phyloP scores from a whole-genome alignment of 2,329 filamentous ascomycete species.

The Sporothrix mexicana region DNA sequence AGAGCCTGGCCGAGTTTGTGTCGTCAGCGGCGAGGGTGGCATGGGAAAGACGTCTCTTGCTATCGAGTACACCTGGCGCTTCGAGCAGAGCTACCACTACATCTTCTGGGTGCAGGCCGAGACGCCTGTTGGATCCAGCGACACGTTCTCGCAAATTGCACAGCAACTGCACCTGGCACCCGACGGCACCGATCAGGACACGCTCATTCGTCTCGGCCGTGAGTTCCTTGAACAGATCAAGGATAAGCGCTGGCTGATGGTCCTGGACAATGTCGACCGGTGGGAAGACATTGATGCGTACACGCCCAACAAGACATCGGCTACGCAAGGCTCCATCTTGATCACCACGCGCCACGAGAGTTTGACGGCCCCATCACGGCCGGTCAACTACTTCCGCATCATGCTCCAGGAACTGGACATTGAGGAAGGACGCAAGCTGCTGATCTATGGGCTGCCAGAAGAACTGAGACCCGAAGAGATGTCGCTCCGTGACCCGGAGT shows the following conservation, averaged over 20 bases:
- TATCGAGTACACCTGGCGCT: constrained; percentile 40
- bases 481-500: constrained; percentile 35
- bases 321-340: constrained; percentile 35
- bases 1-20: constrained; percentile 36
- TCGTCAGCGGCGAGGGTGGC: constrained; percentile 37
- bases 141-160: constrained; percentile 37
- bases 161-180: constrained; percentile 36
- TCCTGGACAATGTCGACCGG: constrained; percentile 37
- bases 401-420: constrained; percentile 31
- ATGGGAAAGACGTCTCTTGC: constrained; percentile 41
- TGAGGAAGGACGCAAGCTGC: constrained; percentile 35
- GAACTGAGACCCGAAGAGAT: constrained; percentile 33
- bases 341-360: constrained; percentile 36
- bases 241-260: constrained; percentile 38
- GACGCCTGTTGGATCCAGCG: constrained; percentile 35
- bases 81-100: constrained; percentile 39
- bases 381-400: constrained; percentile 36
- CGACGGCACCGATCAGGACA: constrained; percentile 35
- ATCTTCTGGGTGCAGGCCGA: constrained; percentile 42
- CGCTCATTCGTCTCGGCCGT: constrained; percentile 33
- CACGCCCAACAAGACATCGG: constrained; percentile 35
- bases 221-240: constrained; percentile 34
- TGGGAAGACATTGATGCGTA: constrained; percentile 37
- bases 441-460: constrained; percentile 34
- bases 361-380: constrained; percentile 36